Base-by-base conservation (phyloP, 2,329 filamentous ascomycete genomes). In the Cadophora gregata region DNA sequence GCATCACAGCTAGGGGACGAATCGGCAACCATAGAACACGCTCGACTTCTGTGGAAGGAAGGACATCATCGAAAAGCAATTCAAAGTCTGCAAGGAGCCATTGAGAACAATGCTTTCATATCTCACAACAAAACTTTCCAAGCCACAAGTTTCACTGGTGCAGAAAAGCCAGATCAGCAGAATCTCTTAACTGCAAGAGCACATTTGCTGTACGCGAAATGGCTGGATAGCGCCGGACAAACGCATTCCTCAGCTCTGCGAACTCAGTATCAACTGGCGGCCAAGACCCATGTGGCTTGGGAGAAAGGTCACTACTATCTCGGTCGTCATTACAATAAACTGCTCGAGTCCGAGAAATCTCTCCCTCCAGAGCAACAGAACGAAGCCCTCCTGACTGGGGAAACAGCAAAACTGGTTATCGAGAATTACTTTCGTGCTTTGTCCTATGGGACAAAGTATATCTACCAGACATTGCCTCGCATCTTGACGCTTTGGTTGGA, bases 281-380 rank as follows among this genome's bases (percentile, higher is more conserved):
- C 91, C n/a, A 89, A 86, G 75, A 88, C 87, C 1, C 82, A 84
- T 73, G 80, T 83, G 5, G 88, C 88, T 61, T 99, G 95, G 94
- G 96, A 99, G 77, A 98, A 97, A 79, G 94, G 93, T 0, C 95
- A 98, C 77, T 99, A 98, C 78, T 97, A 97, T 77, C 86, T 99
- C 10, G 96, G 96, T 5, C 93, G 95, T 56, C 93, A 98, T 79
- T 99, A 99, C 84, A 96, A 97, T 78, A 99, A 97, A 78, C 86
- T 98, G 4, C 82, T 97, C 3, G 95, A 98, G 74, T 92, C 93
- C 0, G 93, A 98, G 77, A 94, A 93, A 78, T 82, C 86, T 1
- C 86, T 97, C 62, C 89, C 90, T 45, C 83, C 87, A 21, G 87
- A 90, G 31, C 93, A 94, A 70, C 93, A 97, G 78, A 89, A 86